Percentiles rank a stretch among this genome's conserved stretches.
Conservation (phyloP, 2,329 filamentous ascomycete species). For the Aureobasidium leucospermi region DNA sequence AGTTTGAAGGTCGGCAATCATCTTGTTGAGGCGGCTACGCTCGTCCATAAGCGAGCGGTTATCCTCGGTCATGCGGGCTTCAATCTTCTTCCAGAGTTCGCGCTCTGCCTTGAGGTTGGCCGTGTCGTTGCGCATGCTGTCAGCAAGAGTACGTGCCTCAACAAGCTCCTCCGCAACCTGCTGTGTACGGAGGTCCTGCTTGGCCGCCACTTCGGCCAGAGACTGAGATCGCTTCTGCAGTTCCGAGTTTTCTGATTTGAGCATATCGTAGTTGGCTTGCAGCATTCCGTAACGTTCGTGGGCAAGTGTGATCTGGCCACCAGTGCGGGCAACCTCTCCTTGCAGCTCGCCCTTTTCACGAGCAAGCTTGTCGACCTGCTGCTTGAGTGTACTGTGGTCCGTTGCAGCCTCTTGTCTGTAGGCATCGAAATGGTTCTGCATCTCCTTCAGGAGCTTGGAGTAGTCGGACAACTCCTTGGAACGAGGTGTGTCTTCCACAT, state of each 20-base stretch:
- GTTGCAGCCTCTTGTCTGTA: conserved; percentile 79
- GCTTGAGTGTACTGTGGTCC: conserved; percentile 73
- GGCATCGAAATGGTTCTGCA: conserved; percentile 83
- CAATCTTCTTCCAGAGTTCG: conserved; percentile 87
- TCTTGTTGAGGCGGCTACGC: conserved; percentile 70
- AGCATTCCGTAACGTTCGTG: conserved; percentile 83
- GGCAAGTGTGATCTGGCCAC: conserved; percentile 73
- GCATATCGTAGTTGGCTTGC: conserved; percentile 74
- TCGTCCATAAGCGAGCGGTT: conserved; percentile 81
- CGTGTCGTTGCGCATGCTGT: conserved; percentile 83
- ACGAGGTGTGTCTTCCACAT: conserved; percentile 40
- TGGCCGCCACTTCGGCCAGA: conserved; percentile 75
- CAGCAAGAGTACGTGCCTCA: conserved; percentile 70
- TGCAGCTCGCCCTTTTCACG: conserved; percentile 77
- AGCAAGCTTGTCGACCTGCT: conserved; percentile 75
- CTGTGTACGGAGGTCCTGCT: conserved; percentile 82
- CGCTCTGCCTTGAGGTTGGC: conserved; percentile 94
- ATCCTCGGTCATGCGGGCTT: conserved; percentile 79
- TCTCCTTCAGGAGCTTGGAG: conserved; percentile 71
- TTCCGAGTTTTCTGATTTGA: conserved; percentile 78
- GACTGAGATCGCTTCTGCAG: conserved; percentile 73
- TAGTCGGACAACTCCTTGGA: conserved; percentile 59
- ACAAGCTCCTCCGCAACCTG: conserved; percentile 90
- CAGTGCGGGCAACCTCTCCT: conserved; percentile 69
- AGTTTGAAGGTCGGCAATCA: conserved; percentile 77